A percentile compares a stretch with the other conserved stretches of the same genome.
phyloP scores from a whole-genome alignment of 257 asterid genomes.

The Thymus quinquecostatus region DNA sequence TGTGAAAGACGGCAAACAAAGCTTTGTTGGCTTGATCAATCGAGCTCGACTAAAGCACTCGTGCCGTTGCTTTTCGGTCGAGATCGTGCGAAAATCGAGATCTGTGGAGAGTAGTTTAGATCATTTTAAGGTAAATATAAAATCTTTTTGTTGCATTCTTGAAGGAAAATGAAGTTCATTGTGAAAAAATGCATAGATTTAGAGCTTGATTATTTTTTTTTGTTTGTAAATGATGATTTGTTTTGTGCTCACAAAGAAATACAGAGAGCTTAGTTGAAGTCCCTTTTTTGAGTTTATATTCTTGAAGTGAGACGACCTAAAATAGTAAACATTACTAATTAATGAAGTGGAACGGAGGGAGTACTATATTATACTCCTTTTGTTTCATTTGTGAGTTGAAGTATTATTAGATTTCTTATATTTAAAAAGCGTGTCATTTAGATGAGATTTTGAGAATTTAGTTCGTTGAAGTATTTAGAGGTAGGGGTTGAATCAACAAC shows the following conservation, averaged over 20 bases:
- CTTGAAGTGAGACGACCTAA: no score
- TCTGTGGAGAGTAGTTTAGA: not conserved
- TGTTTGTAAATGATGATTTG: not conserved
- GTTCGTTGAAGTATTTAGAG: no score
- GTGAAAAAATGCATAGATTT: not conserved
- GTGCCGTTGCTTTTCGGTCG: not conserved
- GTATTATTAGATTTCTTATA: no score
- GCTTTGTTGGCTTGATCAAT: not conserved
- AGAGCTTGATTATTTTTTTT: slow-evolving; percentile 1
- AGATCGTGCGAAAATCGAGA: not conserved
- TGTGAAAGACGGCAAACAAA: not conserved
- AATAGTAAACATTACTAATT: no score
- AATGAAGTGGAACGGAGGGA: no score
- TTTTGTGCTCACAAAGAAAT: not conserved
- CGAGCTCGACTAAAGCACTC: not conserved
- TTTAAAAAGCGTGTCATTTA: no score
- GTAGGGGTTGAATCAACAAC: no score
- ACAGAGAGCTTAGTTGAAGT: no score
- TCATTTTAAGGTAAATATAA: slow-evolving; percentile 7
- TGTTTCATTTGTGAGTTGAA: no score
- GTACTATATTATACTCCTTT: no score
- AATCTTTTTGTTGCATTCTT: not conserved
- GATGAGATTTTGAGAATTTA: no score
- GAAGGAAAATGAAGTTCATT: not conserved
- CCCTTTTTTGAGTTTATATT: no score